Evolutionary conservation across 345 rosid genomes (phyloP), one percentile per base, ranked within the genome.

Genomic region (Populus tremula): DNA sequence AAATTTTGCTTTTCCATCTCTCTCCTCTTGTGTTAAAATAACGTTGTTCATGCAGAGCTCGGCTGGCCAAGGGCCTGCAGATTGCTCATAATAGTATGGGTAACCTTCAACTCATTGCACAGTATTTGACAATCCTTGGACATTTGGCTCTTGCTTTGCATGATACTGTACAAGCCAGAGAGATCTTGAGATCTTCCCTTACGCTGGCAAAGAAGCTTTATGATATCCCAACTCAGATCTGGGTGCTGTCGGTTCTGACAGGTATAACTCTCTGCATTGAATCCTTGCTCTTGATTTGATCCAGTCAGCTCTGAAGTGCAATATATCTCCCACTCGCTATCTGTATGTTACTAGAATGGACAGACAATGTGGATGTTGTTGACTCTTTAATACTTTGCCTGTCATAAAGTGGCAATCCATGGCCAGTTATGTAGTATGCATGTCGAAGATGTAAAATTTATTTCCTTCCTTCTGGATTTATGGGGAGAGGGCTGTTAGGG

Each of bases 41-140:
- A 33, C 41, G 3, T 68, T 39, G 79, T 69, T 33, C 63, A 67
- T 86, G 88, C 94, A 95, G 95, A 85, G 90, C 91, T 81, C 90
- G 90, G 64, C 90, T 94, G 80, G 99, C 98, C 77, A 91, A 92
- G 83, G 99, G 99, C 61, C 85, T 96, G 88, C 98, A 96, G 87
- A 88, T 94, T 59, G 93, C 98, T 38, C 97, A 93, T 81, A 85
- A 81, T 83, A 90, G 92, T 78, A 86, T 92, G 93, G 96, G 98
- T 66, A 96, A 96, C 87, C 96, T 96, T 85, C 99, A 96, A 86
- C 97, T 94, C 72, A 94, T 93, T 84, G 80, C 99, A 10, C 99
- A 96, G 84, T 93, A 91, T 82, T 83, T 96, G 88, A 92, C 97
- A 69, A 85, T 93, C 81, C 91, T 96, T 70, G 99, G 99, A 64